Evolutionary conservation across 1,284 basidiomycete genomes (phyloP).

Genomic region (Sporisorium sorghi): DNA sequence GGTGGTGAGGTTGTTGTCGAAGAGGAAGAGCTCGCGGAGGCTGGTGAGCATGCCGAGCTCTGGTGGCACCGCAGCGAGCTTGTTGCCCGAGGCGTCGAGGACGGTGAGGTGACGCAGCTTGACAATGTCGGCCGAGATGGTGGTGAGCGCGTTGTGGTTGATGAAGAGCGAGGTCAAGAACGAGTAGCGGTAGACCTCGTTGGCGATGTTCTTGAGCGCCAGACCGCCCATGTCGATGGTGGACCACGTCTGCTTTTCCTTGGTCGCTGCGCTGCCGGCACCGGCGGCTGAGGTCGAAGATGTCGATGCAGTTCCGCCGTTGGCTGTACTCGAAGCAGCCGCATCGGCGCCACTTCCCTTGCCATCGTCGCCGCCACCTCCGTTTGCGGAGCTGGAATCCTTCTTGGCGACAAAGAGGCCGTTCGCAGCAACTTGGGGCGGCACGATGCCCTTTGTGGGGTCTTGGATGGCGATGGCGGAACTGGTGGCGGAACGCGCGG

Average conservation of each 20-base stretch:
- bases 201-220: slow-evolving; percentile 87
- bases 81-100: slow-evolving; percentile 92
- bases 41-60: slow-evolving; percentile 92
- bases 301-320: no score
- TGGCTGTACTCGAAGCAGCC: slow-evolving; percentile 24
- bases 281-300: slow-evolving; percentile 6
- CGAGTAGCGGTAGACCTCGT: slow-evolving; percentile 85
- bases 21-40: slow-evolving; percentile 91
- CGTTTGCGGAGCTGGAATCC: slow-evolving; percentile 39
- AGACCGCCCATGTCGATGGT: slow-evolving; percentile 97
- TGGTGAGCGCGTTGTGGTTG: slow-evolving; percentile 90
- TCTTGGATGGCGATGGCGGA: slow-evolving; percentile 71
- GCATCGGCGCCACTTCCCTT: slow-evolving; percentile 30
- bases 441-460: slow-evolving; percentile 70
- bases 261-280: slow-evolving; percentile 10
- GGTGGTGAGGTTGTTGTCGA: slow-evolving; percentile 89
- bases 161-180: slow-evolving; percentile 96
- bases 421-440: slow-evolving; percentile 68
- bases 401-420: slow-evolving; percentile 69
- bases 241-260: slow-evolving; percentile 75
- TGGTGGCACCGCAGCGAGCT: slow-evolving; percentile 80
- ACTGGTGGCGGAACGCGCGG: slow-evolving; percentile 72
- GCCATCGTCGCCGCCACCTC: slow-evolving; percentile 40
- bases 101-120: slow-evolving; percentile 87
- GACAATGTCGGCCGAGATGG: slow-evolving; percentile 85